Conservation (phyloP, 2,329 filamentous ascomycete species). For the Fusarium euwallaceae region DNA sequence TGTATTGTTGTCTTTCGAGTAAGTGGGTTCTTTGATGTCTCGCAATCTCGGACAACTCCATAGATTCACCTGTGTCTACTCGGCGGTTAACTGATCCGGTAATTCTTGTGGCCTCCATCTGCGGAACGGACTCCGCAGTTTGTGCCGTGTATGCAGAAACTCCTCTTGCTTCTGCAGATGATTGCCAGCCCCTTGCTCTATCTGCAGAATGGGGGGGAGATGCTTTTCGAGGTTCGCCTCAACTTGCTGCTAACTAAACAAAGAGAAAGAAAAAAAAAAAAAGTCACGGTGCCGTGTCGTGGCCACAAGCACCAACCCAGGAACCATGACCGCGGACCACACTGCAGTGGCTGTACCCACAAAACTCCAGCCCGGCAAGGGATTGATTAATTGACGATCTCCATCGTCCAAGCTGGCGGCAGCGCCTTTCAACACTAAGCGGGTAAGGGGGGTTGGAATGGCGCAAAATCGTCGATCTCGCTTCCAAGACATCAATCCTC, state of each 20-base stretch:
- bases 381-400: conserved; percentile 33
- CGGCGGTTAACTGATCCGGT: conserved; percentile 5
- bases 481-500: conserved; percentile 8
- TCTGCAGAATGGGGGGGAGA: neutral
- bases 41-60: conserved; percentile 37
- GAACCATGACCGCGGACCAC: conserved; percentile 7
- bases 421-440: conserved; percentile 33
- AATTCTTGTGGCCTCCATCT: neutral
- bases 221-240: neutral
- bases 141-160: conserved; percentile 5
- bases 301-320: conserved; percentile 2
- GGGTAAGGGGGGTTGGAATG: conserved; percentile 30
- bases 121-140: neutral
- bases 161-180: neutral
- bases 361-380: conserved; percentile 35
- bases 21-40: conserved; percentile 18
- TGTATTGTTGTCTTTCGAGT: conserved; percentile 5
- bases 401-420: conserved; percentile 38
- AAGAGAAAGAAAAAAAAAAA: neutral
- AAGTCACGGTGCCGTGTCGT: conserved; percentile 20
- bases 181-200: neutral
- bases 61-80: conserved; percentile 20
- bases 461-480: conserved; percentile 17
- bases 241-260: neutral
- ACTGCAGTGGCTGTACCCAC: conserved; percentile 19